phyloP scores from a whole-genome alignment of 1,284 basidiomycete genomes.

The Vanrija pseudolonga region DNA sequence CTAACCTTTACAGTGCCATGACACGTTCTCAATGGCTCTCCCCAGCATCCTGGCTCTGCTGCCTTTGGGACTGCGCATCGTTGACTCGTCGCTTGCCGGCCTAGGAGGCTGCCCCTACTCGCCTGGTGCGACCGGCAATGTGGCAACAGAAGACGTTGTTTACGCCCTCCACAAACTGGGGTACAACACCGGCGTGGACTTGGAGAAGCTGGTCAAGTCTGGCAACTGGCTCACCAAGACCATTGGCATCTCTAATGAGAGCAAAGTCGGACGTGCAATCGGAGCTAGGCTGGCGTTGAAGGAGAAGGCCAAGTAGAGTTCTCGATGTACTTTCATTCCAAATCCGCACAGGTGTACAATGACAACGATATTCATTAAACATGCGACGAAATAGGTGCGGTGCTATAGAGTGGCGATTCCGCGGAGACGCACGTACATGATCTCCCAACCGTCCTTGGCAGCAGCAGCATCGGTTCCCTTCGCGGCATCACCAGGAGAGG shows the following conservation, averaged over 20 bases:
- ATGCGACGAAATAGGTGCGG: too few species aligned
- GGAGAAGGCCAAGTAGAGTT: not conserved
- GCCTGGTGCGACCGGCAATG: slow-evolving; percentile 90
- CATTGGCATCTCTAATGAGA: slow-evolving; percentile 66
- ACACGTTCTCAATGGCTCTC: slow-evolving; percentile 78
- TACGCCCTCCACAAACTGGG: slow-evolving; percentile 72
- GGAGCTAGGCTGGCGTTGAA: slow-evolving; percentile 50
- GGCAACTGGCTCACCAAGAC: slow-evolving; percentile 75
- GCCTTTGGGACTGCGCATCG: slow-evolving; percentile 52
- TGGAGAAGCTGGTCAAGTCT: slow-evolving; percentile 65
- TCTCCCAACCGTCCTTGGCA: slow-evolving; percentile 58
- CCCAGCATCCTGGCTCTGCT: slow-evolving; percentile 52
- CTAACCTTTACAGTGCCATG: slow-evolving; percentile 65
- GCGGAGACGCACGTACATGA: slow-evolving; percentile 69
- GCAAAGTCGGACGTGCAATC: slow-evolving; percentile 75
- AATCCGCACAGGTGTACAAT: too few species aligned
- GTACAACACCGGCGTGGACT: slow-evolving; percentile 65
- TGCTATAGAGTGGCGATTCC: slow-evolving; percentile 47
- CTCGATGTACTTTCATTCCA: not conserved
- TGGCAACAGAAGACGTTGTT: slow-evolving; percentile 83
- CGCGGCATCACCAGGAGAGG: slow-evolving; percentile 24
- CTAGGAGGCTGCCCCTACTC: slow-evolving; percentile 94
- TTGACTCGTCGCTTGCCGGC: slow-evolving; percentile 68
- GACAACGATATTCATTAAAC: too few species aligned
- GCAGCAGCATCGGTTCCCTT: not conserved